Evolutionary conservation across 108 stramenopile genomes (phyloP), one percentile per base, ranked within the genome.

Genomic region (Fistulifera pelliculosa): DNA sequence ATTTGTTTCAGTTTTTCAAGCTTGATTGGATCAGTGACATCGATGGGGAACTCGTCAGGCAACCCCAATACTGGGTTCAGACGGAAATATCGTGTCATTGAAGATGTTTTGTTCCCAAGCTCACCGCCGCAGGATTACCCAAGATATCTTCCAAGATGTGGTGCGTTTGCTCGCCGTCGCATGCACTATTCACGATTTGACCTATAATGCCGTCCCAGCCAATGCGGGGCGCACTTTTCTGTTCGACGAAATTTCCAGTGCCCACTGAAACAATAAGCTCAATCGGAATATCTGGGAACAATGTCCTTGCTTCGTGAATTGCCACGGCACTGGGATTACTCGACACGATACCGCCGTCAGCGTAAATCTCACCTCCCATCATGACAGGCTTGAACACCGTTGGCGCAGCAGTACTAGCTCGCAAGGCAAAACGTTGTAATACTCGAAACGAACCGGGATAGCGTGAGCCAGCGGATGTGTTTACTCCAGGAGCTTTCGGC

Each of bases 191-290:
- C 1, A 91, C 74, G 54, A 91, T 91, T 56, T 91, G 89, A 52
- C 76, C 79, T 57, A 91, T 84, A 49, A 91, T 84, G 8, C 84
- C 89, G 57, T 91, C 89, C 89, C 89, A 91, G 44, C 89, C 89
- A 58, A 91, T 77, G 2, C 77, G 62, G 5, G 89, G 89, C 14
- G 70, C 65, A 44, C 71, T 76, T 54, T 87, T 91, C 41, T 73
- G 72, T 58, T 91, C 89, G 26, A 56, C 41, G 52, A 91, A 91
- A 13, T 52, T 67, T 40, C 87, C 84, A 2, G 86, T 88, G n/a
- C 86, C 86, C 39, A 78, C 56, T 11, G 76, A 78, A 24, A 90
- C 88, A 10, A 91, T 77, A 39, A 86, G 17, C 64, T 91, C 89
- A 54, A 91, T 75, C 14, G 89, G 85, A 10, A 91, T 68, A 63